Conservation (phyloP, 495 filamentous ascomycete species). For the Symbiotaphrina buchneri region DNA sequence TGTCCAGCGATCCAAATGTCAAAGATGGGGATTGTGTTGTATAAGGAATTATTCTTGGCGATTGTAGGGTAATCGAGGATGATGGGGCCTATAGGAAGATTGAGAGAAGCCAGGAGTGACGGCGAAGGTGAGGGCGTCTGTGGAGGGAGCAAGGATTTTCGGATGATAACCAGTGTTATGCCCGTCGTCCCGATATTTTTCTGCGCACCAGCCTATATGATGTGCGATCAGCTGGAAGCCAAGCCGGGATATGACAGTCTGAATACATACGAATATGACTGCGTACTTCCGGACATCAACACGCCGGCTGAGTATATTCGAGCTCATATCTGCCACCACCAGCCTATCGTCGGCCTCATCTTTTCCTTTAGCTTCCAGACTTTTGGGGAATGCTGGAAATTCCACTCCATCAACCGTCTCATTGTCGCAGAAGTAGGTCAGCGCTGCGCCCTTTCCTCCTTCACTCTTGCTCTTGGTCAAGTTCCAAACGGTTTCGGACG, state of each 20-base stretch:
- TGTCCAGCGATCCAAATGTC: constrained; percentile 74
- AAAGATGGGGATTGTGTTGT: constrained; percentile 91
- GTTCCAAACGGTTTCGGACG: constrained; percentile 52
- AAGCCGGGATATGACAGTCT: constrained; percentile 8
- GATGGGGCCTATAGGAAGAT: constrained; percentile 50
- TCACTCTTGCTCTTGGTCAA: constrained; percentile 34
- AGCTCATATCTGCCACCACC: constrained; percentile 71
- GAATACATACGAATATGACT: constrained; percentile 36
- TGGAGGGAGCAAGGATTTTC: constrained; percentile 52
- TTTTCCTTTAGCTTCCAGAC: constrained; percentile 19
- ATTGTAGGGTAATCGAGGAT: constrained; percentile 62
- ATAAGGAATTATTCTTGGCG: constrained; percentile 73
- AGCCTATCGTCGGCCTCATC: constrained; percentile 28
- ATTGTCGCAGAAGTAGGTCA: constrained; percentile 86
- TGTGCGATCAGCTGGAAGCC: constrained; percentile 3
- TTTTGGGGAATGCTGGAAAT: constrained; percentile 52
- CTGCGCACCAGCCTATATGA: constrained; percentile 39
- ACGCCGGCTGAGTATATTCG: constrained; percentile 44
- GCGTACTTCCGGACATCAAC: constrained; percentile 54
- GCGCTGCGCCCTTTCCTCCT: constrained; percentile 31
- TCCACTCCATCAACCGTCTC: constrained; percentile 95
- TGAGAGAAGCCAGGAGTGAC: constrained; percentile 48
- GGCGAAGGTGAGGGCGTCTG: constrained; percentile 28
- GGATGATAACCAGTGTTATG: constrained; percentile 62
- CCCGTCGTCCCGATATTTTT: constrained; percentile 81